phyloP scores from a whole-genome alignment of 495 filamentous ascomycete species.

The Neurospora sp. region DNA sequence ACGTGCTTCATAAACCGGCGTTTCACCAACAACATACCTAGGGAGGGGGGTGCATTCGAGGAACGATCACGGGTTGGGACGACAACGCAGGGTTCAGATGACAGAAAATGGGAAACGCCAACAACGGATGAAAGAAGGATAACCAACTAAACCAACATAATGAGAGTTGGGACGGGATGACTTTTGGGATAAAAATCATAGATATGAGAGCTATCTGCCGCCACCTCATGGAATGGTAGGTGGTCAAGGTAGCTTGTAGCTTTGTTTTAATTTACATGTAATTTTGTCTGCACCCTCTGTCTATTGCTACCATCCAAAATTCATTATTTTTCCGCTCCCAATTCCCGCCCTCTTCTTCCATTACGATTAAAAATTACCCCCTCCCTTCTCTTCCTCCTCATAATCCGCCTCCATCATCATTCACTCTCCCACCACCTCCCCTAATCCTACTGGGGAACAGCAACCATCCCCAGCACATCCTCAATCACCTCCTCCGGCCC shows the following conservation, averaged over 20 bases:
- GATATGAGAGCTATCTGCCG: background rate
- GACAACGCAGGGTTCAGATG: background rate
- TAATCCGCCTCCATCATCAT: background rate
- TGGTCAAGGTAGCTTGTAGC: background rate
- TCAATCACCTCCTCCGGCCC: conserved; percentile 72
- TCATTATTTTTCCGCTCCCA: too few relatives aligned
- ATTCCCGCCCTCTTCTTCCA: background rate
- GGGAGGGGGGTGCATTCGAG: background rate
- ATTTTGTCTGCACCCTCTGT: background rate
- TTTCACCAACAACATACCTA: background rate
- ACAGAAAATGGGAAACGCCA: background rate
- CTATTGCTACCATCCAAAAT: background rate
- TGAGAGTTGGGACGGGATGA: background rate
- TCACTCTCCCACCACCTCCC: background rate
- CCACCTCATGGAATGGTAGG: background rate
- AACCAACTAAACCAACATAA: background rate
- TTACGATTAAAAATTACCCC: background rate
- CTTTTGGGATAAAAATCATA: background rate
- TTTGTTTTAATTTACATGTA: background rate
- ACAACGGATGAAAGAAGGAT: background rate
- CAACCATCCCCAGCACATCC: conserved; percentile 63
- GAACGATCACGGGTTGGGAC: background rate
- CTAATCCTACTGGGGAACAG: conserved; percentile 49
- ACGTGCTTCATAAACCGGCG: background rate
- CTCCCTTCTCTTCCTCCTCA: background rate